phyloP scores from a whole-genome alignment of 306 rosid species.

The Lathyrus tuberosus region DNA sequence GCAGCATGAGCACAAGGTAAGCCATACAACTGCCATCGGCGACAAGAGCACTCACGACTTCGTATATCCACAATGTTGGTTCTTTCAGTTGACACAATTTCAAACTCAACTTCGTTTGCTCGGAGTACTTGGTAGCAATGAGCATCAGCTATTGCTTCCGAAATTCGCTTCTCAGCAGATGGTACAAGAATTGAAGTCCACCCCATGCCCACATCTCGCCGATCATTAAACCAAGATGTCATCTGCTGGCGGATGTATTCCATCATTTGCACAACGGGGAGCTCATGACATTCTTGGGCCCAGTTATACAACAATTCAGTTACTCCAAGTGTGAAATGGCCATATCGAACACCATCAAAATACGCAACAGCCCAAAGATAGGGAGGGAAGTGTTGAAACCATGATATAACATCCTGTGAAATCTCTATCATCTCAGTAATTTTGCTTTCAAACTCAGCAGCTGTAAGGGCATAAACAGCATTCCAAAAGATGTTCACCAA shows the following conservation, averaged over 20 bases:
- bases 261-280: constrained; percentile 97
- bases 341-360: constrained; percentile 92
- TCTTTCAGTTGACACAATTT: constrained; percentile 94
- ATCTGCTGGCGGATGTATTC: constrained; percentile 83
- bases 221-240: constrained; percentile 72
- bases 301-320: constrained; percentile 94
- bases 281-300: constrained; percentile 99
- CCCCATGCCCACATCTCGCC: constrained; percentile 80
- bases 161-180: constrained; percentile 81
- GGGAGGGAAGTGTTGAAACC: constrained; percentile 93
- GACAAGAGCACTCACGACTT: constrained; percentile 89
- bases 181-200: constrained; percentile 91
- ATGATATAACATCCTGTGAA: constrained; percentile 76
- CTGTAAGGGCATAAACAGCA: constrained; percentile 96
- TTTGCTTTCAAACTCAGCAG: constrained; percentile 91
- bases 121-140: constrained; percentile 97
- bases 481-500: constrained; percentile 95
- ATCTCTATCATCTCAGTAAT: constrained; percentile 85
- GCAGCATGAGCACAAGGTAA: constrained; percentile 99
- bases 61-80: constrained; percentile 94
- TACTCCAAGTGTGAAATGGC: constrained; percentile 85
- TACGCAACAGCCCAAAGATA: constrained; percentile 97
- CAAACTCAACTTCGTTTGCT: constrained; percentile 96
- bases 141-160: constrained; percentile 92
- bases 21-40: constrained; percentile 96